Evolutionary conservation across 176 grass and related monocot species (phyloP), one percentile per base, ranked within the genome.

Genomic region (Bromus sterilis): DNA sequence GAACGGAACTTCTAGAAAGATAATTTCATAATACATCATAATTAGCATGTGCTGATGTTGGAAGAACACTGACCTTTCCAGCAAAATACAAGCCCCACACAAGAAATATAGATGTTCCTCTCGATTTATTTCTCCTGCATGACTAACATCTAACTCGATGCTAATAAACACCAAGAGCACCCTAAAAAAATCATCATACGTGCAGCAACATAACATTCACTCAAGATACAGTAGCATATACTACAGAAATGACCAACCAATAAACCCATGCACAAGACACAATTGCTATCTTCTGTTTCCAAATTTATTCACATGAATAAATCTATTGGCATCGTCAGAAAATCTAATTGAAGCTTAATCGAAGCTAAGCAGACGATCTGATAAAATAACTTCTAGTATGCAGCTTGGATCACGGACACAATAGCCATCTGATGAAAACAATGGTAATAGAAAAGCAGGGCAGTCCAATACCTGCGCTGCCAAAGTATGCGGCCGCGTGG

Each of bases 401-500:
- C 16, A 66, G 18, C 32, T 66, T 36, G 9, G 3, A 36, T 66
- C 36, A 11, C 29, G 36, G 9, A 66, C 30, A 8, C 4, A 66
- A 21, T n/a, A 36, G 14, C 32, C 16, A 66, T 66, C 63, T 33
- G 32, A 10, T 21, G 31, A 31, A 35, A 21, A 66, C 9, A 36
- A 14, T 35, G 16, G 18, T 28, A 21, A 62, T 10, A 62, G 25
- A 31, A 62, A 30, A 39, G 36, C 4, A 13, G n/a, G 7, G 4
- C 23, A 20, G 11, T 15, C 30, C 1, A 31, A 60, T 74, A 92
- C 93, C 90, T 96, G 93, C 67, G 93, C 93, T 6, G 93, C 93
- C 39, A 92, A 90, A 0, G 93, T 96, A 71, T 96, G 93, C 7
- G 93, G 92, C n/a, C n/a, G n/a, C n/a, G n/a, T n/a, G n/a, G n/a